These are phyloP conservation scores for Cyclotella baltica DNA, from an alignment of 108 stramenopile genomes.

Conservation along the genomic window DNA sequence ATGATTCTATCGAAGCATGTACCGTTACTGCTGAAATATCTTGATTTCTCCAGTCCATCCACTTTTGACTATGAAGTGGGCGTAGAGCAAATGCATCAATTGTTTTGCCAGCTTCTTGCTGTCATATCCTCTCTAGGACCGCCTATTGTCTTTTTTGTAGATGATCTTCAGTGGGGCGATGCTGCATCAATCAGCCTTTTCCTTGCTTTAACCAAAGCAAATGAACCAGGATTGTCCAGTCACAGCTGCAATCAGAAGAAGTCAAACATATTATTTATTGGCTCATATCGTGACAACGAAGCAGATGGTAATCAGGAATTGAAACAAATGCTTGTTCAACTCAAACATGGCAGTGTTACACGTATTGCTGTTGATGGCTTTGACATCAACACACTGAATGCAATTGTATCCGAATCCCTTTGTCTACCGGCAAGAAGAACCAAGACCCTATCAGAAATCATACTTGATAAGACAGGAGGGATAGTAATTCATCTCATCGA, in stretches of 20 bases:
- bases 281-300: conserved; percentile 55
- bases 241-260: background rate
- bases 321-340: conserved; percentile 5
- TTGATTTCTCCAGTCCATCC: background rate
- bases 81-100: background rate
- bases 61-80: background rate
- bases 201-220: conserved; percentile 35
- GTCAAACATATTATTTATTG: conserved; percentile 36
- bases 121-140: background rate
- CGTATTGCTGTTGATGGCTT: conserved; percentile 11
- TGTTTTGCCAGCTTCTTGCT: conserved; percentile 14
- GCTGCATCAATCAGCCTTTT: conserved; percentile 40
- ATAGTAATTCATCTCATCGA: conserved; percentile 9
- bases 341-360: conserved; percentile 10
- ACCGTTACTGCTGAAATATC: conserved; percentile 9
- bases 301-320: conserved; percentile 21
- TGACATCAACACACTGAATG: conserved; percentile 1
- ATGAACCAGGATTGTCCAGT: background rate
- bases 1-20: conserved; percentile 18
- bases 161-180: conserved; percentile 73
- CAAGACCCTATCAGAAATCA: conserved; percentile 11
- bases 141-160: conserved; percentile 52
- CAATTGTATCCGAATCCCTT: conserved; percentile 23
- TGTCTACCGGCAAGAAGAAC: conserved; percentile 25
- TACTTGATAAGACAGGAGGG: conserved; percentile 23